Evolutionary conservation across 108 stramenopile species (phyloP), one percentile per base, ranked within the genome.

Genomic region (Nitzschia putrida): DNA sequence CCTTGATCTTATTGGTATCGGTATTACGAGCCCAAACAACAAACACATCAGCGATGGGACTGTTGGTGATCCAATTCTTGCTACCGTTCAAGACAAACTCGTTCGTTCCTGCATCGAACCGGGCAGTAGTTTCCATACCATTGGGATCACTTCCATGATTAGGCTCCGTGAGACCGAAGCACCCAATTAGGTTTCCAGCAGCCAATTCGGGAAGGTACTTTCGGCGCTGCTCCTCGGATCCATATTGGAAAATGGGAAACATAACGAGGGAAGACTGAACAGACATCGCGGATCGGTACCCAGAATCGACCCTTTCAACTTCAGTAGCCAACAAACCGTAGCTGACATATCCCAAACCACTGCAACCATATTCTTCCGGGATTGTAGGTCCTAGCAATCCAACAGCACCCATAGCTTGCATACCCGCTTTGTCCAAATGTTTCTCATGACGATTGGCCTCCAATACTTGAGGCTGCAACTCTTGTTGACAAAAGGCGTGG

Each of bases 61-160:
- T 82, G 83, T 97, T 96, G 45, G 98, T 98, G 74, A 98, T 98
- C 98, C 98, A 98, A 61, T 95, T 96, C 74, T 98, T 98, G 71
- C 85, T 73, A 14, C 98, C 98, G 68, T 88, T 94, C 54, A 98
- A 73, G 0, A 94, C 76, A 78, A 94, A 94, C 57, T 93, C 85
- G 54, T 92, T 85, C 53, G 86, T 92, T 51, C 72, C 87, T 1
- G 71, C 74, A 63, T 95, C 92, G 56, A 85, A 87, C 2, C 43
- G 22, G 7, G 94, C 86, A 8, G 82, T 68, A 2, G 96, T 94
- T 75, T 90, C 94, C 98, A 98, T 98, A 25, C 85, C 74, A 3
- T 80, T 77, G 14, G 98, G 98, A 76, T 98, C 98, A 8, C 81
- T 83, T 9, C 98, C 98, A 80, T 95, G 95, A 69, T 96, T 93